Conservation (phyloP, 2,329 filamentous ascomycete genomes). For the Xylaria sp. region DNA sequence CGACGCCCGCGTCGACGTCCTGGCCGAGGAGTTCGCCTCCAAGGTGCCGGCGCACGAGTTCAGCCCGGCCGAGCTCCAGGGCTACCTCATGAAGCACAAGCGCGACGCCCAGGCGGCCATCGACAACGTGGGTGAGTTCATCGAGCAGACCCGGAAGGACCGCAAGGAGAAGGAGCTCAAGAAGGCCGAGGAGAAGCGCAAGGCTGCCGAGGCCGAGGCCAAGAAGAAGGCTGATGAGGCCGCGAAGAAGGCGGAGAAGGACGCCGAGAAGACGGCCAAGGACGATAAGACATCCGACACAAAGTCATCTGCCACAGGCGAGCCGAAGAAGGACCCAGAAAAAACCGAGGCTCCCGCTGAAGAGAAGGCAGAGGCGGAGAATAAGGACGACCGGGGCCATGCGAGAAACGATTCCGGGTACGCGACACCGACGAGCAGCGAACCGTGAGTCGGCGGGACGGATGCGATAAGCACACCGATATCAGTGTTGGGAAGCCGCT, state of each 20-base stretch:
- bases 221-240: slow-evolving; percentile 49
- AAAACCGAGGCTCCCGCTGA: not conserved
- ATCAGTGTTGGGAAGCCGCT: not conserved
- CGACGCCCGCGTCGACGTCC: slow-evolving; percentile 44
- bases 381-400: slow-evolving; percentile 6
- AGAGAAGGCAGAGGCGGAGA: slow-evolving; percentile 14
- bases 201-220: slow-evolving; percentile 32
- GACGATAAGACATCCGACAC: slow-evolving; percentile 31
- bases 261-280: slow-evolving; percentile 43
- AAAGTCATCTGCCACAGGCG: slow-evolving; percentile 32
- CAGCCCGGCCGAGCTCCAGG: slow-evolving; percentile 64
- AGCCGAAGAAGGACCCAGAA: slow-evolving; percentile 16
- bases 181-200: slow-evolving; percentile 38
- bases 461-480: not conserved
- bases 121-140: slow-evolving; percentile 51
- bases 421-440: slow-evolving; percentile 28
- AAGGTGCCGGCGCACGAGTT: slow-evolving; percentile 59
- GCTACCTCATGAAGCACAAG: slow-evolving; percentile 60
- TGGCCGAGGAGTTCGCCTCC: slow-evolving; percentile 53
- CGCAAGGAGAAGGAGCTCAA: slow-evolving; percentile 39
- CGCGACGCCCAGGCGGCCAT: slow-evolving; percentile 53
- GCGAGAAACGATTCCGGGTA: slow-evolving; percentile 31
- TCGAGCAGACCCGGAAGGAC: slow-evolving; percentile 50
- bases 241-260: slow-evolving; percentile 46
- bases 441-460: slow-evolving; percentile 19